These are phyloP conservation scores for Suillus ampliporus DNA, from an alignment of 768 basidiomycete genomes.

Conservation along the genomic window DNA sequence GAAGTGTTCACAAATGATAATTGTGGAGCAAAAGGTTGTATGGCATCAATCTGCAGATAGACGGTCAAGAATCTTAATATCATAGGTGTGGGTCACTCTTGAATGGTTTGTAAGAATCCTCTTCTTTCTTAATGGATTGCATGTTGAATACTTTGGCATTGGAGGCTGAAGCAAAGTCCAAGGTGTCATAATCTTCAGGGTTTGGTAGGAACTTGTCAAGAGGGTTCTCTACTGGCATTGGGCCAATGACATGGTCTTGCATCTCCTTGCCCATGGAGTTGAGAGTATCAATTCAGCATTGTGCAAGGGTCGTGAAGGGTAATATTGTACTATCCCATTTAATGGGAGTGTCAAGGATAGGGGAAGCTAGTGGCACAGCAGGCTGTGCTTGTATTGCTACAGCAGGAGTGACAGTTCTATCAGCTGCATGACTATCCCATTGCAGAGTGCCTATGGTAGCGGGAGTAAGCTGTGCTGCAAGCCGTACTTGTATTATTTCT, in stretches of 20 bases:
- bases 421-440: too few relatives aligned
- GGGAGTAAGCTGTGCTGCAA: too few relatives aligned
- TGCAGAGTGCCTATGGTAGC: too few relatives aligned
- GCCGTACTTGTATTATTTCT: too few relatives aligned
- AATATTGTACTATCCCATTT: neutral
- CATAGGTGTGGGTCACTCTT: neutral
- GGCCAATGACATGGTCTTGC: constrained; percentile 2
- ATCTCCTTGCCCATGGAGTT: constrained; percentile 12
- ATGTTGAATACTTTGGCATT: neutral
- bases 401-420: too few relatives aligned
- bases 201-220: constrained; percentile 13
- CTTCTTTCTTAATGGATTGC: neutral
- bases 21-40: constrained; percentile 9
- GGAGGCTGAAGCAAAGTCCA: neutral
- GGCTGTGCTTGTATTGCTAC: too few relatives aligned
- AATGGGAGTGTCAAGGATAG: neutral
- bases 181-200: neutral
- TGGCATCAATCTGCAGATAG: constrained; percentile 4
- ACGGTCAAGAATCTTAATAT: neutral
- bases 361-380: too few relatives aligned
- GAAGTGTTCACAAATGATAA: constrained; percentile 5
- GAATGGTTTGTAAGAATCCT: constrained; percentile 6
- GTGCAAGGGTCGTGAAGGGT: constrained; percentile 11
- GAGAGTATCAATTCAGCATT: neutral
- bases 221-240: constrained; percentile 12